Base-by-base conservation (phyloP, 768 basidiomycete genomes). In the Suillus lakei region DNA sequence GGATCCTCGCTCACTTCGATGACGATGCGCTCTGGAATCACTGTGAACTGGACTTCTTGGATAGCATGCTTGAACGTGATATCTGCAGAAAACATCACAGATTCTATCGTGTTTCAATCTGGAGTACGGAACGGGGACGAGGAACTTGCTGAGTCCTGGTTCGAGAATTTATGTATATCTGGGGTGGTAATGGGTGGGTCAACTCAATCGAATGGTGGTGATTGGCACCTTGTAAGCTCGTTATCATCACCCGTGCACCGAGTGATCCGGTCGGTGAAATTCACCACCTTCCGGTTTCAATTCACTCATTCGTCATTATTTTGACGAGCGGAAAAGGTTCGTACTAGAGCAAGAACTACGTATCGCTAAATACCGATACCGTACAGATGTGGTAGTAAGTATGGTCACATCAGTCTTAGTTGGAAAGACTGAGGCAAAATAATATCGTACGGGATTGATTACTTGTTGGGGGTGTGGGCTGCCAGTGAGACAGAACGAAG, bases 11-110 rank as follows among this genome's bases (percentile, higher is more conserved):
- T 12, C 88, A 91, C 73, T 96, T 96, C 81, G 88, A 90, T 70
- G 83, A 89, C 64, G 83, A 86, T 41, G 83, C 77, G n/a, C 70
- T 95, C 67, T 95, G 93, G 92, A 78, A 67, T 1, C 84, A 82
- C 34, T 34, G 34, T 15, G 95, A 96, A 78, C 80, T 93, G 21
- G 83, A 86, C 54, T 95, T 90, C 69, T 83, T 90, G 39, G 90
- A 95, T 67, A 69, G 76, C 66, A 86, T 95, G 81, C 76, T 95
- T 28, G 80, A 82, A 10, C 78, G 83, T 34, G 96, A 99, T 76
- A 83, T 34, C 34, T 96, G 43, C 80, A 97, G 70, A 99, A 99
- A 78, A 99, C 93, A 95, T 77, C 95, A 96, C 78, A 88, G 95
- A 53, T 91, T 95, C 83, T 97, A 86, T 95, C 66, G 89, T 94